phyloP scores from a whole-genome alignment of 306 rosid species.

The Pterocarpus macrocarpus region DNA sequence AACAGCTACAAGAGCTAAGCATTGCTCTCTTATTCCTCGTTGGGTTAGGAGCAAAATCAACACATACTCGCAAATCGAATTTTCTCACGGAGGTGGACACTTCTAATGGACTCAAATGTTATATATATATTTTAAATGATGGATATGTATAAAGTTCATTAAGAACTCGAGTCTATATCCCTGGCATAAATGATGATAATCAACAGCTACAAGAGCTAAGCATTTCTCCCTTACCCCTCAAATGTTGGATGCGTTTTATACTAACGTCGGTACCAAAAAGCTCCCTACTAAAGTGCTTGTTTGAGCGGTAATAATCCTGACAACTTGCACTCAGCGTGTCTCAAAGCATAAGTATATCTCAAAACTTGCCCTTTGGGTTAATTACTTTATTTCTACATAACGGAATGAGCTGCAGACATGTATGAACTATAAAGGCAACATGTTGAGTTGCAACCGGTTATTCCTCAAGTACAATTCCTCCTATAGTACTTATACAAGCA shows the following conservation, averaged over 20 bases:
- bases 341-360: not conserved
- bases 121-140: no score
- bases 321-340: no score
- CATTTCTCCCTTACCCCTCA: no score
- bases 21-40: no score
- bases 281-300: no score
- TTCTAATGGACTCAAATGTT: not conserved
- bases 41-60: not conserved
- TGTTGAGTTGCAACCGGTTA: conserved; percentile 28
- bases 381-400: conserved; percentile 1
- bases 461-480: conserved; percentile 44
- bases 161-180: no score
- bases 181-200: no score
- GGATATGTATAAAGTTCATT: no score
- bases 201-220: no score
- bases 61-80: not conserved
- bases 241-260: not conserved
- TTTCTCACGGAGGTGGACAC: not conserved
- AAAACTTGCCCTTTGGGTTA: not conserved
- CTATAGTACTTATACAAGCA: conserved; percentile 45
- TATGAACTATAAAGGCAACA: not conserved
- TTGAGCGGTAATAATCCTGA: not conserved
- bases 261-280: not conserved
- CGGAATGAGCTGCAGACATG: conserved; percentile 14
- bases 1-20: no score